These are phyloP conservation scores for Sporothrix dimorphospora DNA, from an alignment of 2,329 filamentous ascomycete genomes.

Conservation along the genomic window DNA sequence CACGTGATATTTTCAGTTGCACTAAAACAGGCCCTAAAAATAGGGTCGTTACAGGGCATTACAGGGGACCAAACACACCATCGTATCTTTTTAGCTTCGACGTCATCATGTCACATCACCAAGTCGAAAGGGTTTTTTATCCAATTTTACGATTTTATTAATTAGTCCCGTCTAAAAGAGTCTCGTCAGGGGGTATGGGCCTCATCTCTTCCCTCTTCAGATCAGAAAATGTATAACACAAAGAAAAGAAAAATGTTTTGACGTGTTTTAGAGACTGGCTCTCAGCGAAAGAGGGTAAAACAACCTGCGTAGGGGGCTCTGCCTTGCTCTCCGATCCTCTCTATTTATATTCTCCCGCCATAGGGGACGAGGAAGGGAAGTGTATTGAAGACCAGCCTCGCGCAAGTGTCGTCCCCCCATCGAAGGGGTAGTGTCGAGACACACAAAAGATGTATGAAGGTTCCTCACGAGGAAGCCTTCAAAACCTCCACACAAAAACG, in stretches of 20 bases:
- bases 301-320: slow-evolving; percentile 22
- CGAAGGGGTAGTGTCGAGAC: slow-evolving; percentile 28
- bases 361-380: slow-evolving; percentile 38
- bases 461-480: slow-evolving; percentile 27
- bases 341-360: slow-evolving; percentile 26
- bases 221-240: slow-evolving; percentile 42
- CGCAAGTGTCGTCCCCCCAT: slow-evolving; percentile 34
- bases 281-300: slow-evolving; percentile 7
- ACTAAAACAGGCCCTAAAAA: not conserved
- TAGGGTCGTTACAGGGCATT: not conserved
- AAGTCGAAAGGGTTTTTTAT: not conserved
- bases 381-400: slow-evolving; percentile 19
- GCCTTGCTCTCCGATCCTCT: slow-evolving; percentile 32
- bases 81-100: not conserved
- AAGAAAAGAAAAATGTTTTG: slow-evolving; percentile 37
- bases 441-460: slow-evolving; percentile 35
- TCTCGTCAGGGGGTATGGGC: slow-evolving; percentile 35
- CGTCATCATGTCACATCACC: not conserved
- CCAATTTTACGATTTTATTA: slow-evolving; percentile 47
- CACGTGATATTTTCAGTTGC: not conserved
- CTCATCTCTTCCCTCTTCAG: slow-evolving; percentile 35
- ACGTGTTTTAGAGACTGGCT: slow-evolving; percentile 11
- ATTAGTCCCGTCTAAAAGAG: slow-evolving; percentile 45
- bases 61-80: not conserved
- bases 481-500: slow-evolving; percentile 32